Evolutionary conservation across 768 basidiomycete species (phyloP), one percentile per base, ranked within the genome.

Genomic region (Gautieria morchelliformis): DNA sequence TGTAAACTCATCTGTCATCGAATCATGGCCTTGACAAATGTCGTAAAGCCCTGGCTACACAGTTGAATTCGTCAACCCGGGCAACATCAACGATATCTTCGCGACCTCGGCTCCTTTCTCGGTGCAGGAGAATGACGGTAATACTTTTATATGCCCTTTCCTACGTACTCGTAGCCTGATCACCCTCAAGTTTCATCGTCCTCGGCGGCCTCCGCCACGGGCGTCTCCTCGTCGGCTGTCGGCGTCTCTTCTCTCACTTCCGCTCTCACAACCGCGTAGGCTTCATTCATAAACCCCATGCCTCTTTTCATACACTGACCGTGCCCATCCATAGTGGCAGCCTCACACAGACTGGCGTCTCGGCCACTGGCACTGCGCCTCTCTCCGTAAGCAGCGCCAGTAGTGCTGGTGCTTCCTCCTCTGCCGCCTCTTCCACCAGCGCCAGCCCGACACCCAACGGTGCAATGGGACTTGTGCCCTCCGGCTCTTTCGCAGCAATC

Each of bases 81-180:
- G 30, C 15, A 57, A 57, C 45, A 50, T 57, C 56, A 57, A 47
- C n/a, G 6, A 39, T 4, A 19, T 57, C n/a, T 10, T 57, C 24
- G 46, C 56, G 11, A 33, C 9, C 10, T 47, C 56, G 10, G 30
- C 46, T 6, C 11, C 45, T 19, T 57, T 57, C 37, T 57, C 37
- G 17, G 39, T 57, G 20, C 33, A 27, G 30, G 53, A 55, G 15
- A 42, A 57, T 37, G 46, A 47, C 37, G 48, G 56, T 57, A 57
- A 7, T 15, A 39, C n/a, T 17, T 11, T 57, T 49, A 12, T 5
- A 5, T 24, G 22, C 5, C 20, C 11, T 27, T 47, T 3, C 27
- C 8, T 10, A 37, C 17, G 32, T 51, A 3, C 32, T 51, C 15
- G 2, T 39, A 22, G 37, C 37, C 37, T 40, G 20, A 52, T 19